These are phyloP conservation scores for Globisporangium orthogonon DNA, from an alignment of 352 stramenopile genomes.

Conservation along the genomic window DNA sequence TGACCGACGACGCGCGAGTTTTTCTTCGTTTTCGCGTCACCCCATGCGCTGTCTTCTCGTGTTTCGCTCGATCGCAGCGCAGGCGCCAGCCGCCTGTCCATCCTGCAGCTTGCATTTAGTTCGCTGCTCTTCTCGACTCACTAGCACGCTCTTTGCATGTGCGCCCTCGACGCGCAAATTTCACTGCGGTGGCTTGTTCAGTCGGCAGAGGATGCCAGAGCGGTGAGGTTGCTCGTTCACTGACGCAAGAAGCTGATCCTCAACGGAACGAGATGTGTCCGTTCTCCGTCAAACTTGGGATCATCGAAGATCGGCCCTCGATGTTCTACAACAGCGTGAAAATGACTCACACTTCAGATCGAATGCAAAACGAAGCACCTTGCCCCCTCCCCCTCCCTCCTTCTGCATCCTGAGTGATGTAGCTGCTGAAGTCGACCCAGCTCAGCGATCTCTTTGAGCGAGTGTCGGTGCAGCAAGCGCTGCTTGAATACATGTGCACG, in stretches of 20 bases:
- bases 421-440: conserved; percentile 41
- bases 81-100: neutral
- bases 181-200: conserved; percentile 1
- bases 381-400: neutral
- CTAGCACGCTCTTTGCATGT: neutral
- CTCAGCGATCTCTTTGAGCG: conserved; percentile 19
- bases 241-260: conserved; percentile 22
- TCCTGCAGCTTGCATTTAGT: conserved; percentile 6
- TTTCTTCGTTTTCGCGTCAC: neutral
- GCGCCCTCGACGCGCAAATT: conserved; percentile 1
- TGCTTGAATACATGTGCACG: conserved; percentile 10
- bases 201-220: neutral
- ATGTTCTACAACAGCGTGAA: conserved; percentile 5
- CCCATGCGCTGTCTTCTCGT: neutral
- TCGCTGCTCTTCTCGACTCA: conserved; percentile 7
- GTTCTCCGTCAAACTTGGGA: conserved; percentile 24
- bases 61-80: neutral
- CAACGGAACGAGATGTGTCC: conserved; percentile 27
- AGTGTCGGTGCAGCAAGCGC: conserved; percentile 22
- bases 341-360: neutral
- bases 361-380: neutral
- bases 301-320: conserved; percentile 7
- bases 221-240: conserved; percentile 11
- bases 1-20: conserved; percentile 3
- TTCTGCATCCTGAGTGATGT: conserved; percentile 37